Percentiles rank a stretch among this genome's conserved stretches.
Evolutionary conservation across 108 stramenopile species (phyloP).

Genomic region (Nannochloropsis granulata): DNA sequence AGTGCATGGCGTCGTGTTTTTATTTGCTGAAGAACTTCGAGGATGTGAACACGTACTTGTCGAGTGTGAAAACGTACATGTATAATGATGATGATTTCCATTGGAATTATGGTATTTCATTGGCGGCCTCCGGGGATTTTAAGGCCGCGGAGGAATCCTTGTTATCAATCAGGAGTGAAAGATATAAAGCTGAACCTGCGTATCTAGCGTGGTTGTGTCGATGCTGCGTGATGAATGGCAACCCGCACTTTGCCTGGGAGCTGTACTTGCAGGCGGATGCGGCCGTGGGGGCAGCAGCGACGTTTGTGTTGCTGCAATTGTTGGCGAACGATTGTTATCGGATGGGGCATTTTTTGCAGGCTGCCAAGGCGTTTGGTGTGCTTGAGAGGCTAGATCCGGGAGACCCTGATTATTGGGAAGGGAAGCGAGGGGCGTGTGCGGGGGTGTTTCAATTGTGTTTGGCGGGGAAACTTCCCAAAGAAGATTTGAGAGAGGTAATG

Average conservation of each 20-base stretch:
- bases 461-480: conserved; percentile 43
- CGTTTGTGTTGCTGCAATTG: conserved; percentile 54
- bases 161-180: conserved; percentile 41
- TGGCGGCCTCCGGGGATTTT: conserved; percentile 44
- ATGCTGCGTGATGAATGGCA: conserved; percentile 59
- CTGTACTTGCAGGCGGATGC: conserved; percentile 60
- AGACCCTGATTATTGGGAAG: conserved; percentile 67
- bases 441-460: conserved; percentile 55
- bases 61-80: conserved; percentile 52
- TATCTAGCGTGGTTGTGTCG: conserved; percentile 49
- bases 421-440: conserved; percentile 56
- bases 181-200: conserved; percentile 42
- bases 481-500: conserved; percentile 48
- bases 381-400: conserved; percentile 49
- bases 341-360: conserved; percentile 50
- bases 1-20: conserved; percentile 70
- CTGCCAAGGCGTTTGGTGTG: conserved; percentile 54
- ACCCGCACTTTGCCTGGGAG: conserved; percentile 61
- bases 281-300: conserved; percentile 21
- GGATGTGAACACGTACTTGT: conserved; percentile 57
- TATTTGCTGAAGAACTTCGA: conserved; percentile 57
- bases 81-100: conserved; percentile 68
- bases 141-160: conserved; percentile 17
- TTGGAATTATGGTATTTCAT: conserved; percentile 64
- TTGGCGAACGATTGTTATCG: conserved; percentile 70